Base-by-base conservation (phyloP, 176 grass and related monocot genomes). In the Poa pratensis region DNA sequence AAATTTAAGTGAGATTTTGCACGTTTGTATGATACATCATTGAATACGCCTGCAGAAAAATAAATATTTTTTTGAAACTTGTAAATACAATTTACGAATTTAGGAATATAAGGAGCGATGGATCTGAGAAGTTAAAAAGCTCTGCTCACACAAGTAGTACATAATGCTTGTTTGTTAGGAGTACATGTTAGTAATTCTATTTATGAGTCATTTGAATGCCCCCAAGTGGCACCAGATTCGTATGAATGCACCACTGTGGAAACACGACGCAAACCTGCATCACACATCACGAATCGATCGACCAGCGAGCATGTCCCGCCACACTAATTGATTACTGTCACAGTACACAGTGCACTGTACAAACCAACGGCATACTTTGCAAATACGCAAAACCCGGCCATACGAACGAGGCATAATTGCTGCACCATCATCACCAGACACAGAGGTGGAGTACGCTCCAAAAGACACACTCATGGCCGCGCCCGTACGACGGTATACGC, bases 401-500 rank as follows among this genome's bases (percentile, higher is more conserved):
- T 87, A 63, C 51, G 70, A 37, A 27, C 16, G 28, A 3, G 6
- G 20, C 67, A 11, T 40, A 65, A 39, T 35, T 52, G 30, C 39
- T 9, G 40, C 40, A 26, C 40, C 86, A 70, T 83, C 39, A 88
- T 78, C 42, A 49, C 18, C 13, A 19, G 7, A 3, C 20, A 19
- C n/a, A 43, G 68, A 71, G 39, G 40, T 62, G 2, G 59, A 60
- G 60, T 77, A 39, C 49, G 15, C 5, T 48, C 27, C 61, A 64
- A 27, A 58, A 69, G 86, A 88, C 86, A 88, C 42, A 88, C 86
- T 63, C 86, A 88, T 84, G 34, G 16, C 32, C 32, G 22, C 80
- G 86, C 69, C 68, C 80, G 86, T 78, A 52, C 86, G n/a, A 48
- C 71, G 69, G 40, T 42, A 42, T 4, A 39, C 37, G 37, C 37